phyloP scores from a whole-genome alignment of 345 rosid species.

The Geranium brycei region DNA sequence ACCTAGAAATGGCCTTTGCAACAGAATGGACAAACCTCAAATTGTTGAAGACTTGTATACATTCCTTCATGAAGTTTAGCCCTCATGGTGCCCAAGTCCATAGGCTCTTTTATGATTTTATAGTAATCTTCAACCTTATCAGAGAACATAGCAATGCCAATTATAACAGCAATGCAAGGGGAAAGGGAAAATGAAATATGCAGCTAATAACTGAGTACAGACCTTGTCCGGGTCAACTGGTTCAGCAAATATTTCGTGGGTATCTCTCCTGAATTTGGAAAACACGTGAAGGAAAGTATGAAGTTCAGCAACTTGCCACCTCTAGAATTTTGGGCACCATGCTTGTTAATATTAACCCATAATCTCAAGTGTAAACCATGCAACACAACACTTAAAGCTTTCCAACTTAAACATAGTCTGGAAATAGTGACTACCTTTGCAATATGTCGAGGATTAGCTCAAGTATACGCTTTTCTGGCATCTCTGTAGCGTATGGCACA shows the following conservation, averaged over 20 bases:
- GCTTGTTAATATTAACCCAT: background rate
- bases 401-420: background rate
- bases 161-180: conserved; percentile 3
- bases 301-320: background rate
- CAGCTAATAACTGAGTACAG: conserved; percentile 8
- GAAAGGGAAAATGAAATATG: conserved; percentile 1
- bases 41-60: conserved; percentile 44
- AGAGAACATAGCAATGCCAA: conserved; percentile 8
- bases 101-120: conserved; percentile 50
- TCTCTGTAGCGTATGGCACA: conserved; percentile 10
- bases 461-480: conserved; percentile 35
- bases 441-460: conserved; percentile 35
- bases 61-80: conserved; percentile 78
- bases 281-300: background rate
- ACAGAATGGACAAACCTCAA: conserved; percentile 35
- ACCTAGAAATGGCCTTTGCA: conserved; percentile 1
- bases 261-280: conserved; percentile 38
- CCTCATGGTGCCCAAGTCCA: conserved; percentile 78
- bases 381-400: background rate
- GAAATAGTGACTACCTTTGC: conserved; percentile 34
- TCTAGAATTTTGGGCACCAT: too few relatives aligned
- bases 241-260: conserved; percentile 48
- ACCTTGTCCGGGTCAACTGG: conserved; percentile 54
- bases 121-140: conserved; percentile 47
- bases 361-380: background rate